Percentiles rank a stretch among this genome's conserved stretches.
These are phyloP conservation scores for Syzygium oleosum DNA, from an alignment of 345 rosid genomes.

Conservation along the genomic window DNA sequence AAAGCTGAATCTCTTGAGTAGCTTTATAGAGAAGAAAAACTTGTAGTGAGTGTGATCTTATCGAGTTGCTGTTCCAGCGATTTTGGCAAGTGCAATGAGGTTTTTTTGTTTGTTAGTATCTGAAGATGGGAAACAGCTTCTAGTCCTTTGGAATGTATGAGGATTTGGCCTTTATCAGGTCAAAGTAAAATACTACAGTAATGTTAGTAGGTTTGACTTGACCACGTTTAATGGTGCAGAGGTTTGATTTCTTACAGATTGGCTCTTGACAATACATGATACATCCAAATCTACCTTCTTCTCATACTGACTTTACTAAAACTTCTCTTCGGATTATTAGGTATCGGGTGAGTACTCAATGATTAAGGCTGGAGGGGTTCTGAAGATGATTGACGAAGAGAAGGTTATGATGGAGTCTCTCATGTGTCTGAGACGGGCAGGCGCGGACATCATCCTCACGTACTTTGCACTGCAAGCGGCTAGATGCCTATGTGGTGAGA, in stretches of 20 bases:
- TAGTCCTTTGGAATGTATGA: background rate
- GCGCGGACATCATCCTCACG: slow-evolving; percentile 76
- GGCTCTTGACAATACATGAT: background rate
- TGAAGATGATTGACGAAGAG: slow-evolving; percentile 89
- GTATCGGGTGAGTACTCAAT: slow-evolving; percentile 92
- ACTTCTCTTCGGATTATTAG: slow-evolving; percentile 10
- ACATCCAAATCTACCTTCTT: background rate
- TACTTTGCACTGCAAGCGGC: slow-evolving; percentile 95
- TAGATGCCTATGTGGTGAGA: slow-evolving; percentile 50
- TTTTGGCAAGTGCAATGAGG: background rate
- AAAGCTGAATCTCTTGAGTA: background rate
- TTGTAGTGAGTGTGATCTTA: background rate
- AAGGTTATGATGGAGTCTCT: slow-evolving; percentile 92
- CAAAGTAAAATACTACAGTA: background rate
- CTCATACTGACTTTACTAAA: background rate
- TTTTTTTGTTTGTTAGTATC: background rate
- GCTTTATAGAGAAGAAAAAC: background rate
- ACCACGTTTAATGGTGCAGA: background rate
- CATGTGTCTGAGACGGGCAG: slow-evolving; percentile 79
- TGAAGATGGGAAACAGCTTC: background rate
- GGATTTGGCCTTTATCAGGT: background rate
- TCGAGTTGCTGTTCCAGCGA: background rate
- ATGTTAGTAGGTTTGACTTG: background rate
- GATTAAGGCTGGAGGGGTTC: slow-evolving; percentile 85
- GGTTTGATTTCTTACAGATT: background rate